These are phyloP conservation scores for Podospora pseudopauciseta DNA, from an alignment of 495 filamentous ascomycete species.

Conservation along the genomic window DNA sequence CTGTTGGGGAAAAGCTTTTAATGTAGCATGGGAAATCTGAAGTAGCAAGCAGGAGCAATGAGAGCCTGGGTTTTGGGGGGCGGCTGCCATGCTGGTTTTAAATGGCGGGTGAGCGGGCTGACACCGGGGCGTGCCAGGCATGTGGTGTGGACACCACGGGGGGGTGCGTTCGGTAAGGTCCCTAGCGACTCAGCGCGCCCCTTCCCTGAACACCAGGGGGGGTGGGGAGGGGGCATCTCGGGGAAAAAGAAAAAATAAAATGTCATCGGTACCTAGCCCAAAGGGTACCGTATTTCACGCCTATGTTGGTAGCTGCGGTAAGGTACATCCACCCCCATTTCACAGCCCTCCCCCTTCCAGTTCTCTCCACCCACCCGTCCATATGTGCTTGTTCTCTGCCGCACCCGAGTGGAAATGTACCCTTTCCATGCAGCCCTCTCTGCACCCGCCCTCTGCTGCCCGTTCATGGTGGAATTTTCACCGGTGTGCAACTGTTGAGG, in stretches of 20 bases:
- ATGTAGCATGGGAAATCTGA: slow-evolving; percentile 30
- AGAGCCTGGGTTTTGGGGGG: slow-evolving; percentile 28
- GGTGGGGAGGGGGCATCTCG: slow-evolving; percentile 15
- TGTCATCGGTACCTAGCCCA: slow-evolving; percentile 20
- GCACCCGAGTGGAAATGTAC: background rate
- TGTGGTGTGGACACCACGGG: slow-evolving; percentile 21
- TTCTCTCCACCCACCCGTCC: too few relatives aligned
- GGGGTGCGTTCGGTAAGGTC: slow-evolving; percentile 19
- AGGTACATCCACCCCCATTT: slow-evolving; percentile 12
- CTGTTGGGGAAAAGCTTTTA: slow-evolving; percentile 27
- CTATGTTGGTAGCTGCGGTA: slow-evolving; percentile 9
- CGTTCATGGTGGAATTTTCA: background rate
- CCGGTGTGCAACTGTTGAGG: slow-evolving; percentile 2
- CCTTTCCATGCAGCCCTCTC: background rate
- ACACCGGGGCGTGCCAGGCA: slow-evolving; percentile 25
- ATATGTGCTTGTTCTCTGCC: background rate
- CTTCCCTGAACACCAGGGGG: slow-evolving; percentile 25
- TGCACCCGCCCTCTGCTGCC: background rate
- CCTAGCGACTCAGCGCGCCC: slow-evolving; percentile 30
- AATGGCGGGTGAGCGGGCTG: slow-evolving; percentile 31
- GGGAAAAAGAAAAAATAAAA: slow-evolving; percentile 20
- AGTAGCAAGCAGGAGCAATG: slow-evolving; percentile 27
- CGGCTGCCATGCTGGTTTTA: slow-evolving; percentile 37
- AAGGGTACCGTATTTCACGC: slow-evolving; percentile 18
- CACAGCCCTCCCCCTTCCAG: background rate